phyloP scores from a whole-genome alignment of 352 stramenopile species.

The Phytophthora crassamura region DNA sequence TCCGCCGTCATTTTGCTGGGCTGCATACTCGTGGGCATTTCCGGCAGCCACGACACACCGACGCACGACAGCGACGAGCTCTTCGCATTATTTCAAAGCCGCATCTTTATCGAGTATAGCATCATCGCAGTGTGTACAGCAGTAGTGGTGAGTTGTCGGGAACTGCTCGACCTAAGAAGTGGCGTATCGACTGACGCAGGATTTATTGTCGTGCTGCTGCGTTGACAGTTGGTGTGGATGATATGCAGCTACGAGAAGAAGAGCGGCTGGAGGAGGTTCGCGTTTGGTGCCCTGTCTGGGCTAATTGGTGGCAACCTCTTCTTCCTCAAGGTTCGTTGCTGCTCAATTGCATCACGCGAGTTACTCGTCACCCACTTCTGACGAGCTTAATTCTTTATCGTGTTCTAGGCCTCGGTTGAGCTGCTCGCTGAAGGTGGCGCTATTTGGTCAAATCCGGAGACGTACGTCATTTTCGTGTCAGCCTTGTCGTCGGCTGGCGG shows the following conservation, averaged over 20 bases:
- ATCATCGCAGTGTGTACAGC: slow-evolving; percentile 48
- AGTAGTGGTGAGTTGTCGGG: slow-evolving; percentile 46
- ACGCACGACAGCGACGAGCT: slow-evolving; percentile 80
- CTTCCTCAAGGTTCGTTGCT: slow-evolving; percentile 79
- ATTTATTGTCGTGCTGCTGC: slow-evolving; percentile 4
- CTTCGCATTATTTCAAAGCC: slow-evolving; percentile 76
- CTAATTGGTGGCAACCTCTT: slow-evolving; percentile 87
- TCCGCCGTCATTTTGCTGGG: slow-evolving; percentile 80
- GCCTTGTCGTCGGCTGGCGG: slow-evolving; percentile 73
- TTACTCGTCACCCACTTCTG: slow-evolving; percentile 2
- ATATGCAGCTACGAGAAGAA: slow-evolving; percentile 70
- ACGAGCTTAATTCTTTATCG: slow-evolving; percentile 4
- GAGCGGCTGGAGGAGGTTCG: slow-evolving; percentile 80
- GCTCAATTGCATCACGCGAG: background rate
- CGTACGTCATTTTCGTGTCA: slow-evolving; percentile 73
- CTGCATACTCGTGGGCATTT: slow-evolving; percentile 80
- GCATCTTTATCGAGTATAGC: slow-evolving; percentile 77
- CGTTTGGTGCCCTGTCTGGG: slow-evolving; percentile 80
- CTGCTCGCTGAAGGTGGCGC: slow-evolving; percentile 75
- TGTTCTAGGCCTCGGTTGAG: slow-evolving; percentile 75
- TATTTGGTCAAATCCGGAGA: slow-evolving; percentile 71
- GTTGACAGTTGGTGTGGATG: slow-evolving; percentile 70
- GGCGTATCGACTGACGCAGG: slow-evolving; percentile 7
- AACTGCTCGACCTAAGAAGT: background rate
- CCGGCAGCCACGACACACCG: slow-evolving; percentile 80